Conservation (phyloP, 306 rosid species). For the Prunus padus region DNA sequence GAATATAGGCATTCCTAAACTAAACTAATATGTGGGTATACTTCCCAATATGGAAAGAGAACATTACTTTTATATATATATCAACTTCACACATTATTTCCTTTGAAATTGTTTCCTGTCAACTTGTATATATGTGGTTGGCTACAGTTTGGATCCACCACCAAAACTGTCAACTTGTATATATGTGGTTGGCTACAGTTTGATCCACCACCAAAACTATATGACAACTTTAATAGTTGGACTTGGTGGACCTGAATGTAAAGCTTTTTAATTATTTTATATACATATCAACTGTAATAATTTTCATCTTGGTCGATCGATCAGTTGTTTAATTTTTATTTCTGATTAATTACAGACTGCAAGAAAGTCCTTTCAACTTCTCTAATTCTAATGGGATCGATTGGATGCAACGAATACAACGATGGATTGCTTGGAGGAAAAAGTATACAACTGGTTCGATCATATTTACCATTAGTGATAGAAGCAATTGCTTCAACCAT, state of each 20-base stretch:
- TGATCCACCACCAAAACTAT: background rate
- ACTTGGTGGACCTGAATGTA: background rate
- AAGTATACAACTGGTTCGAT: constrained; percentile 24
- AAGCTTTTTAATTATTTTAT: no score
- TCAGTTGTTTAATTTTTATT: background rate
- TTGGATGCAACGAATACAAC: constrained; percentile 64
- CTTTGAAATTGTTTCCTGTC: background rate
- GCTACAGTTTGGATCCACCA: background rate
- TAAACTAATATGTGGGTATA: no score
- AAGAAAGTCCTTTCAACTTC: constrained; percentile 22
- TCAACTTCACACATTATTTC: no score
- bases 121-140: background rate
- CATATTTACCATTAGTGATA: constrained; percentile 28
- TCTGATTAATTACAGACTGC: constrained; percentile 36
- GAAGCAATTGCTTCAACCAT: constrained; percentile 39
- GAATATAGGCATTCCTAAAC: no score
- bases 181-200: background rate
- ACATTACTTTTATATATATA: no score
- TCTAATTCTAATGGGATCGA: no score
- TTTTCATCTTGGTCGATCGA: no score
- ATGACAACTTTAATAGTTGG: background rate
- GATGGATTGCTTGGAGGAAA: constrained; percentile 5
- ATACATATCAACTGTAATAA: no score
- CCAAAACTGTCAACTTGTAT: background rate
- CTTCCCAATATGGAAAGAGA: no score